Conservation (phyloP, 179 eudicot genomes). For the Silene vulgaris region DNA sequence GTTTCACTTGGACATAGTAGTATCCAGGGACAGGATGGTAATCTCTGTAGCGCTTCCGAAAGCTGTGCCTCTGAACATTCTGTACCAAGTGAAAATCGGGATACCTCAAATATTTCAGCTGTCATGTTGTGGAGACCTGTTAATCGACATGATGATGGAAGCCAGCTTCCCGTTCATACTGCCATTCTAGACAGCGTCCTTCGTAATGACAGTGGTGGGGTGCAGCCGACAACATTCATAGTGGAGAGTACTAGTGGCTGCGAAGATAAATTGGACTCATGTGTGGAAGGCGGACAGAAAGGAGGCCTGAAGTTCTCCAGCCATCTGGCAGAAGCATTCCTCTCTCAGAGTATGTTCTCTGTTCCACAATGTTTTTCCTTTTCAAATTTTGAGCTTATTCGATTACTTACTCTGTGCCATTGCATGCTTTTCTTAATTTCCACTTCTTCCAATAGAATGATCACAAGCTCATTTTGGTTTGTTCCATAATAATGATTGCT, state of each 20-base stretch:
- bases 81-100: conserved; percentile 25
- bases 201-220: conserved; percentile 28
- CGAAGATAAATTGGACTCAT: conserved; percentile 18
- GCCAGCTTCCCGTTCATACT: conserved; percentile 25
- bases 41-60: conserved; percentile 21
- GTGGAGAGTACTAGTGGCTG: conserved; percentile 21
- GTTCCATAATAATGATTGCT: background rate
- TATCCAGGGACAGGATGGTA: conserved; percentile 26
- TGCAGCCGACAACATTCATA: conserved; percentile 21
- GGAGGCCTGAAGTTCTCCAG: conserved; percentile 36
- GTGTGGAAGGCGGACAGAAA: conserved; percentile 21
- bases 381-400: conserved; percentile 2
- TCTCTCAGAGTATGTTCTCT: conserved; percentile 52
- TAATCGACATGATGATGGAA: conserved; percentile 33
- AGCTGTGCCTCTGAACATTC: conserved; percentile 25
- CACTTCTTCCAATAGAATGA: background rate
- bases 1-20: conserved; percentile 41
- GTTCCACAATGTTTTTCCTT: background rate
- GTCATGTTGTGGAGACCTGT: conserved; percentile 55
- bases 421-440: background rate
- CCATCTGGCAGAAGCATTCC: conserved; percentile 63
- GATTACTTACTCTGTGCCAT: background rate
- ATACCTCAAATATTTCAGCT: conserved; percentile 29
- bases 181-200: conserved; percentile 23
- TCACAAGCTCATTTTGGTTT: background rate